Evolutionary conservation across 2,329 filamentous ascomycete genomes (phyloP).

Genomic region (Cladophialophora psammophila): DNA sequence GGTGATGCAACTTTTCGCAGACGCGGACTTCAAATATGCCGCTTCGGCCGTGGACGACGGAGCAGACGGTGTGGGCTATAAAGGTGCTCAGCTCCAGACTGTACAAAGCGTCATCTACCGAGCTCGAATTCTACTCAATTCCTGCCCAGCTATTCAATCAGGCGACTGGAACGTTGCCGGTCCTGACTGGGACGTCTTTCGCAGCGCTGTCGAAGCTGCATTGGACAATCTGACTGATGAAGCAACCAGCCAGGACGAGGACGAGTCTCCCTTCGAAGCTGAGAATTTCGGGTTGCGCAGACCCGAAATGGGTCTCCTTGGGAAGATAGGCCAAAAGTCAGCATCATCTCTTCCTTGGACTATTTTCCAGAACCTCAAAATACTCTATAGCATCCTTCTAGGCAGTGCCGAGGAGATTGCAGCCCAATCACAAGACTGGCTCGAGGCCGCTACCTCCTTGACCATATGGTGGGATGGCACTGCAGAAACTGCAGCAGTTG

Average conservation of each 20-base stretch:
- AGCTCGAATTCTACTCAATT: slow-evolving; percentile 72
- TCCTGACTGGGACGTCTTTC: slow-evolving; percentile 83
- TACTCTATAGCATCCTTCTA: slow-evolving; percentile 80
- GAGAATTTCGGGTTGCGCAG: slow-evolving; percentile 54
- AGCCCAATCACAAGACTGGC: slow-evolving; percentile 83
- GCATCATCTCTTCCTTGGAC: slow-evolving; percentile 42
- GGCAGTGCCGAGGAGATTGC: slow-evolving; percentile 79
- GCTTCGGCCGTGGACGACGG: slow-evolving; percentile 69
- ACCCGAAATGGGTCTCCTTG: slow-evolving; percentile 27
- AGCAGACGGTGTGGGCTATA: slow-evolving; percentile 71
- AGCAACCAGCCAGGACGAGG: slow-evolving; percentile 73
- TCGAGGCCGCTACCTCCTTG: slow-evolving; percentile 83
- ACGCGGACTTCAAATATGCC: slow-evolving; percentile 80
- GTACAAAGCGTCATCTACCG: slow-evolving; percentile 75
- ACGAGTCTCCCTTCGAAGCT: slow-evolving; percentile 56
- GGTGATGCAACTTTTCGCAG: slow-evolving; percentile 71
- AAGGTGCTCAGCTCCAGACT: slow-evolving; percentile 76
- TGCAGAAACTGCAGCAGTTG: slow-evolving; percentile 59
- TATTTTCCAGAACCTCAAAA: slow-evolving; percentile 82
- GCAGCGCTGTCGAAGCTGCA: slow-evolving; percentile 74
- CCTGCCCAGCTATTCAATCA: slow-evolving; percentile 71
- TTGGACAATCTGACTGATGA: slow-evolving; percentile 76
- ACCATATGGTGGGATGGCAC: slow-evolving; percentile 92
- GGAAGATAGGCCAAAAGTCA: slow-evolving; percentile 30
- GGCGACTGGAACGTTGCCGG: slow-evolving; percentile 82